A percentile compares a stretch with the other conserved stretches of the same genome.
phyloP scores from a whole-genome alignment of 2,329 filamentous ascomycete species.

The Diplodia corticola region DNA sequence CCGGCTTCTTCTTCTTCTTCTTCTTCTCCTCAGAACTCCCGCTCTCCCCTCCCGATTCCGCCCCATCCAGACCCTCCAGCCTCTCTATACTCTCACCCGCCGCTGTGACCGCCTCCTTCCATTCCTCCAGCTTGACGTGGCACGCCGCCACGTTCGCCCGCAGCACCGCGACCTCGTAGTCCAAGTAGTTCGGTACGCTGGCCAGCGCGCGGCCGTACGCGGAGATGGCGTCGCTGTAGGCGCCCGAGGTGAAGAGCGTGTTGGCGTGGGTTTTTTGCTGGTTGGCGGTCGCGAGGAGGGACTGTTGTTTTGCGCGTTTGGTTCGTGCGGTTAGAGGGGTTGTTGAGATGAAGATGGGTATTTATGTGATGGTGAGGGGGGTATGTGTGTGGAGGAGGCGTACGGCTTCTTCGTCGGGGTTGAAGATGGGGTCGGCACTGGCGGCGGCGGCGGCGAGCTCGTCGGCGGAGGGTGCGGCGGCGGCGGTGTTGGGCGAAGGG shows the following conservation, averaged over 20 bases:
- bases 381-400: neutral
- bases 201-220: slow-evolving; percentile 79
- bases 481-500: neutral
- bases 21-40: too few species aligned
- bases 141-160: slow-evolving; percentile 88
- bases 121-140: slow-evolving; percentile 79
- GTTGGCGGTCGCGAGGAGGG: slow-evolving; percentile 70
- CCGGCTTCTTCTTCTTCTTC: slow-evolving; percentile 25
- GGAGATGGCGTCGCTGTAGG: slow-evolving; percentile 75
- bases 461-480: neutral
- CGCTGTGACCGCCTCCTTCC: slow-evolving; percentile 76
- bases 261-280: slow-evolving; percentile 76
- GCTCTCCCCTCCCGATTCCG: too few species aligned
- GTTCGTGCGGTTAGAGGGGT: neutral
- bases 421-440: slow-evolving; percentile 6
- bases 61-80: slow-evolving; percentile 62
- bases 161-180: slow-evolving; percentile 85
- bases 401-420: slow-evolving; percentile 23
- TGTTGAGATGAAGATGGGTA: neutral
- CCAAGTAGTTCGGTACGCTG: slow-evolving; percentile 78
- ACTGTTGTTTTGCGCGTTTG: slow-evolving; percentile 43
- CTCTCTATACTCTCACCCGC: slow-evolving; percentile 72
- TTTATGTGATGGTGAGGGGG: neutral
- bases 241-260: slow-evolving; percentile 68
- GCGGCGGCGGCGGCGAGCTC: slow-evolving; percentile 1